Base-by-base conservation (phyloP, 345 rosid species). In the Arabidopsis suecica region DNA sequence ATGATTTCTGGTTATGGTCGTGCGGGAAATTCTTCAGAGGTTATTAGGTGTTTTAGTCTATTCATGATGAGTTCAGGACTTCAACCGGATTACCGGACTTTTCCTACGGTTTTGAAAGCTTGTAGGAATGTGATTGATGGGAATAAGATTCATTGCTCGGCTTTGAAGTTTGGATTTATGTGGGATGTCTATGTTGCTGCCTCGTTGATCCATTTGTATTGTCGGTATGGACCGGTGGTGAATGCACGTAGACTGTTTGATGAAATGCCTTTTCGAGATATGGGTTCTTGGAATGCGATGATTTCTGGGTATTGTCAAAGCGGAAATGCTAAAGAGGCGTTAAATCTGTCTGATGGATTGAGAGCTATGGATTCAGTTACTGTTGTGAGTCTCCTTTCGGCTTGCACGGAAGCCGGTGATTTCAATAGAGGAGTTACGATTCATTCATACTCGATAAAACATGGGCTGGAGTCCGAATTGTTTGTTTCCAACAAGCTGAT, bases 211-310 rank as follows among this genome's bases (percentile, higher is more conserved):
- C 86, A 86, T 79, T 71, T 86, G 83, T 86, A 86, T 71, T 75
- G 82, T 12, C 75, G 85, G 53, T 84, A 77, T 61, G 76, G 86
- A 56, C 11, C 59, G 0, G 73, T 83, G 10, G 66, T 41, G 18
- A 63, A 40, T 72, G 87, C 90, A 22, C 75, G 82, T 0, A 79
- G 49, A 22, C 41, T 86, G 71, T 88, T 86, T 64, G 78, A 88
- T 80, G 78, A 78, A 12, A 81, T 88, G 87, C 89, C 88, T 0
- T 2, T 75, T 7, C 64, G 82, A 72, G 91, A 86, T 67, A 63
- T 79, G 72, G 88, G 84, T 66, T 80, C 83, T 41, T 88, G 90
- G 91, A 85, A 88, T 80, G 88, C 89, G 7, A 86, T 88, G 87
- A 83, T 88, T 40, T 88, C 88, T n/a, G 88, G 87, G 25, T 86